phyloP scores from a whole-genome alignment of 2,329 filamentous ascomycete genomes.

The Fusarium poae region DNA sequence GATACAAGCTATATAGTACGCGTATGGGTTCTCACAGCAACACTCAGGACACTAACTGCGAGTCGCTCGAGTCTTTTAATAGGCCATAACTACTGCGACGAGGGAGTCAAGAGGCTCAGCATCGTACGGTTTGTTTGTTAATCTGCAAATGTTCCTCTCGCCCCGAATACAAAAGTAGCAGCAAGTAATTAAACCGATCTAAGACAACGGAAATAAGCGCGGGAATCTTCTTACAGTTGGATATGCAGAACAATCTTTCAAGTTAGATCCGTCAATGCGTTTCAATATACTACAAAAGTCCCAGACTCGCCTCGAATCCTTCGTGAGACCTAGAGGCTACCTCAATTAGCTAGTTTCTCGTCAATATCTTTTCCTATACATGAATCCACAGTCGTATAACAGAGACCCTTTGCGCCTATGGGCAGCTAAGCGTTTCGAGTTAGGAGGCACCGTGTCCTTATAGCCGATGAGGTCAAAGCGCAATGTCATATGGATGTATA shows the following conservation, averaged over 20 bases:
- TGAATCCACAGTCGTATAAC: constrained; percentile 4
- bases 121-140: not conserved
- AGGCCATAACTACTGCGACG: not conserved
- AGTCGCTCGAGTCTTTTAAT: too few relatives aligned
- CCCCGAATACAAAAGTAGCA: not conserved
- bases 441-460: not conserved
- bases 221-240: not conserved
- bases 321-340: not conserved
- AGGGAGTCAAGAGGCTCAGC: not conserved
- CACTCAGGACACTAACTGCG: not conserved
- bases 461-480: not conserved
- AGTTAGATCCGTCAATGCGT: not conserved
- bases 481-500: not conserved
- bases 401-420: not conserved
- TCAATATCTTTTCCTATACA: not conserved
- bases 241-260: not conserved
- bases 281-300: not conserved
- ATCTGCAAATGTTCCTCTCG: not conserved
- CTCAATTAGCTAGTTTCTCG: not conserved
- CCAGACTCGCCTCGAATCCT: not conserved
- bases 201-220: not conserved
- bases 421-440: not conserved
- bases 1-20: not conserved
- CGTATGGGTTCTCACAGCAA: not conserved
- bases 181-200: not conserved